Evolutionary conservation across 495 filamentous ascomycete species (phyloP), one percentile per base, ranked within the genome.

Genomic region (Aspergillus campestris): DNA sequence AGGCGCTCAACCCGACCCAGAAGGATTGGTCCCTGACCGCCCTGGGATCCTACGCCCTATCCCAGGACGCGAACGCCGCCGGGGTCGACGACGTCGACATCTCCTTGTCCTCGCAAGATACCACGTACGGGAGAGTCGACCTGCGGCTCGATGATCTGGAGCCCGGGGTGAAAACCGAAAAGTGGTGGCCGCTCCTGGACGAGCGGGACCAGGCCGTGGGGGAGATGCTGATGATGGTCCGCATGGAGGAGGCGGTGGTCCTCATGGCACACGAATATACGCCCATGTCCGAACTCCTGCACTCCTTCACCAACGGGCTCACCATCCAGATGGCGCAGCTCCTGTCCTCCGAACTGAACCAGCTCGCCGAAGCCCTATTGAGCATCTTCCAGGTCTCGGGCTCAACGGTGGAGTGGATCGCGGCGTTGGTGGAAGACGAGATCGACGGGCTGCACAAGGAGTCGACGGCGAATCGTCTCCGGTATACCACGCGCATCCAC

Each of bases 341-440:
- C 38, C 70, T 95, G 51, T 86, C 89, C 6, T 79, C 78, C 0
- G 82, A 87, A 54, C 71, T 96, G 33, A 82, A 81, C 51, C 73
- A 80, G 18, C 68, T 97, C n/a, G 83, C 88, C 7, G 89, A 95
- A 56, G 81, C 84, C 31, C 78, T 99, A 37, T 71, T 97, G 52
- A 88, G 95, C 55, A 94, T 99, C 42, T 99, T 86, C 56, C 92
- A 99, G 59, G 94, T 95, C 9, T 89, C 87, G n/a, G 89, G 88
- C 4, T 79, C 80, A 41, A 84, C 86, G 9, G 80, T 75, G 32
- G 88, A 95, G 40, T 99, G 92, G 92, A 75, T 99, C 27, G 92
- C 87, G 66, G 80, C 85, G 3, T 72, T 99, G 40, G 86, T 94
- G 8, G 94, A 99, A 58, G 89, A 95, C 52, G 92, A 99, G 61